Base-by-base conservation (phyloP, 179 eudicot genomes). In the Gypsophila paniculata region DNA sequence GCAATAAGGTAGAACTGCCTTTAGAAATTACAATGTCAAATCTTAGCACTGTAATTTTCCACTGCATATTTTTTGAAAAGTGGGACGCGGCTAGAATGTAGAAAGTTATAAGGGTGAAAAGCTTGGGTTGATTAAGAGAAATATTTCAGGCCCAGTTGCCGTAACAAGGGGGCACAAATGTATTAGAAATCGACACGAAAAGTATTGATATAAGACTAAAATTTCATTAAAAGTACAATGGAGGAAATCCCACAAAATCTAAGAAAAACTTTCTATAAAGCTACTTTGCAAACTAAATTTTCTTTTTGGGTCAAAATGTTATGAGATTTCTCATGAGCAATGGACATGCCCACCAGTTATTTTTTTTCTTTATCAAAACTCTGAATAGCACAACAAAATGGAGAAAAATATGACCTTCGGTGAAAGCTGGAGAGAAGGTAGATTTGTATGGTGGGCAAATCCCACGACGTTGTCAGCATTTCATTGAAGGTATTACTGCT, bases 311-410 rank as follows among this genome's bases (percentile, higher is more conserved):
- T 32, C 46, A 54, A 34, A 29, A 34, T 69, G 26, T 54, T 68
- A 10, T 5, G 29, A 69, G 23, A 52, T 11, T 67, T 65, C 53
- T 1, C n/a, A 19, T 39, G n/a, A 46, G n/a, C 52, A 68, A 14
- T 29, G 60, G 71, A 52, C 60, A 49, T 68, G 15, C 72, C 36
- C 52, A 46, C 72, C 53, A 23, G 14, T 42, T 42, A 6, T 42
- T 42, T 42, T 36, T 65, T 63, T 3, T 4, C 15, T 42, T 17
- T 36, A n/a, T 39, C 32, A 13, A 13, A 38, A 51, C 25, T 55
- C 32, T 13, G 17, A 71, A 78, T 59, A 60, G 32, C 81, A 70
- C 68, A 70, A 58, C 64, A 74, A 70, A 69, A 68, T 25, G 21
- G 22, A 53, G 19, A 19, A 53, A 38, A 61, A 52, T 60, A 61